These are phyloP conservation scores for Heterobasidion occidentale DNA, from an alignment of 1,284 basidiomycete genomes.

Conservation along the genomic window DNA sequence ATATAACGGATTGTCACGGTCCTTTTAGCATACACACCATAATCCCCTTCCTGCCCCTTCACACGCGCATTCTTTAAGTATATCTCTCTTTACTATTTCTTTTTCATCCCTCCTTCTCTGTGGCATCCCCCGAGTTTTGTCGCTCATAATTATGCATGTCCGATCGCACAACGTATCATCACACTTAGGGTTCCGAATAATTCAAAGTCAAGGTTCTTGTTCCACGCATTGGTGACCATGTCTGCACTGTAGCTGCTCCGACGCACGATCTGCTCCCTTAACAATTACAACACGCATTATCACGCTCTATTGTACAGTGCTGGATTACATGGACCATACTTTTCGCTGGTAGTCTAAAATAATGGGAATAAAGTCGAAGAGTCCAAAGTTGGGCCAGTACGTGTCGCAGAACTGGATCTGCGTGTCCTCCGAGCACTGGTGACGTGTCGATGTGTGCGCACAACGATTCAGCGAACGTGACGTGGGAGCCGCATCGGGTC, in stretches of 20 bases:
- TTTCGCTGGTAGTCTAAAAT: conserved; percentile 81
- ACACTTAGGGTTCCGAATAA: not conserved
- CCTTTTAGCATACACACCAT: not conserved
- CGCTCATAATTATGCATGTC: too few species aligned
- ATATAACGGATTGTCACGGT: not conserved
- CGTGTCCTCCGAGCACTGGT: conserved; percentile 70
- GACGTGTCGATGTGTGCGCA: not conserved
- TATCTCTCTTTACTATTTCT: not conserved
- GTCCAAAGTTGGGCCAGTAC: conserved; percentile 94
- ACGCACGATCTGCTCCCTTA: not conserved
- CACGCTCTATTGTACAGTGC: not conserved
- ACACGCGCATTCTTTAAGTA: not conserved
- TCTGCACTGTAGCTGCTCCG: too few species aligned
- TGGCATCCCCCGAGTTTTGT: too few species aligned
- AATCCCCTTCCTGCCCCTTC: not conserved
- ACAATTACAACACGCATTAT: not conserved
- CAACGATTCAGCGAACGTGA: not conserved
- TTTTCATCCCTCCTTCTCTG: not conserved
- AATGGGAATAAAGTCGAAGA: conserved; percentile 82
- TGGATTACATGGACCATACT: conserved; percentile 34
- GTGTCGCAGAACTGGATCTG: conserved; percentile 89
- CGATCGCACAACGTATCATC: too few species aligned
- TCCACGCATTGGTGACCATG: too few species aligned
- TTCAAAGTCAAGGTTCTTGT: not conserved
- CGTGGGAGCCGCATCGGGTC: not conserved